Conservation (phyloP, 2,329 filamentous ascomycete genomes). For the Stemphylium beticola region DNA sequence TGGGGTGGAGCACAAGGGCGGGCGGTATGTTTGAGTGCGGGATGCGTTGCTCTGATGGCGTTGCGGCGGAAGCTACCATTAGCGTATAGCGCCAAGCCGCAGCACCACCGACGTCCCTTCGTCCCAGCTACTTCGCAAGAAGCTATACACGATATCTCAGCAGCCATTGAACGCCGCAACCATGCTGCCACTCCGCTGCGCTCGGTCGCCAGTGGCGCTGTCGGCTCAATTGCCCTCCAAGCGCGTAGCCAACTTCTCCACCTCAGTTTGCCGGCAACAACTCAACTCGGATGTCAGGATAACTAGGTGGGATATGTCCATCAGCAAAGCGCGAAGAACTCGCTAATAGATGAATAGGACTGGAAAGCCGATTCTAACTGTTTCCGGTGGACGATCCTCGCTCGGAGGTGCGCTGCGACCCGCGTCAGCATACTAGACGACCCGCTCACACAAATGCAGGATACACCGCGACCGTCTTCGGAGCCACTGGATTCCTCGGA, state of each 20-base stretch:
- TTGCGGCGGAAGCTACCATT: constrained; percentile 31
- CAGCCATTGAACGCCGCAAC: constrained; percentile 49
- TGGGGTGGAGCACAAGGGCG: constrained; percentile 8
- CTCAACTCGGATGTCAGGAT: constrained; percentile 82
- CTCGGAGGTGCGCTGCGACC: constrained; percentile 72
- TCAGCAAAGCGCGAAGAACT: neutral
- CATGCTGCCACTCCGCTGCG: constrained; percentile 50
- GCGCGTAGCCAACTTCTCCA: constrained; percentile 38
- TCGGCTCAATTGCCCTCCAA: constrained; percentile 37
- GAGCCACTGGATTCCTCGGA: constrained; percentile 92
- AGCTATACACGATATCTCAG: constrained; percentile 37
- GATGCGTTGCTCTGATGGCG: constrained; percentile 30
- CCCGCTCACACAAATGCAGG: constrained; percentile 61
- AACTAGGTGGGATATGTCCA: constrained; percentile 57
- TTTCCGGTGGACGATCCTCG: constrained; percentile 86
- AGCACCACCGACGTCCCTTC: constrained; percentile 25
- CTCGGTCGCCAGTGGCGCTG: constrained; percentile 48
- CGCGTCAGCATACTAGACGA: constrained; percentile 10
- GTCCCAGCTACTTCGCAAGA: constrained; percentile 28
- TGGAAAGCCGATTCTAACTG: constrained; percentile 90
- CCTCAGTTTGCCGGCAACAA: constrained; percentile 35
- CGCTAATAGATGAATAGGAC: constrained; percentile 61
- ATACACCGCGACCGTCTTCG: constrained; percentile 96
- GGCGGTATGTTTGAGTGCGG: constrained; percentile 23
- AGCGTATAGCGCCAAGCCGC: constrained; percentile 29